Percentiles rank a stretch among this genome's conserved stretches.
Evolutionary conservation across 2,329 filamentous ascomycete species (phyloP).

Genomic region (Fusarium annulatum): DNA sequence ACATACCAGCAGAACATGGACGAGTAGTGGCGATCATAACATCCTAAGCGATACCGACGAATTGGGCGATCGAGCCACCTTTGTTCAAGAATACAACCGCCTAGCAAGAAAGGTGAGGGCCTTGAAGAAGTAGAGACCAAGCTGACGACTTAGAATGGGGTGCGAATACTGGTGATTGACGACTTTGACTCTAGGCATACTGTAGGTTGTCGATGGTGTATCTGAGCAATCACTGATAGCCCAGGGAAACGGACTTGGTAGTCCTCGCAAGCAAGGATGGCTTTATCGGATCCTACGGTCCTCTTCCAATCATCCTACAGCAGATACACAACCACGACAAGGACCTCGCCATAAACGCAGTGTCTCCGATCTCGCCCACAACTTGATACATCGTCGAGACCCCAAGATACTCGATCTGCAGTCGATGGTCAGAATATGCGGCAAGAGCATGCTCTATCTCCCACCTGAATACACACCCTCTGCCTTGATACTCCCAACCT

Average conservation of each 20-base stretch:
- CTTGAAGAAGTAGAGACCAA: neutral
- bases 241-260: constrained; percentile 35
- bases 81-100: constrained; percentile 69
- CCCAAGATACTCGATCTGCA: constrained; percentile 64
- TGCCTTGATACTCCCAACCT: constrained; percentile 70
- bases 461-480: constrained; percentile 68
- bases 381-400: constrained; percentile 58
- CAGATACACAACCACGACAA: constrained; percentile 15
- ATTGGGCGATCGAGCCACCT: constrained; percentile 59
- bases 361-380: constrained; percentile 65
- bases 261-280: constrained; percentile 52
- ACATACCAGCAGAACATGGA: constrained; percentile 66
- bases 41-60: constrained; percentile 62
- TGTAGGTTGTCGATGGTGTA: constrained; percentile 45
- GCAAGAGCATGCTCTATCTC: constrained; percentile 70
- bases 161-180: constrained; percentile 55
- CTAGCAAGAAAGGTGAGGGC: constrained; percentile 65
- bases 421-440: constrained; percentile 71
- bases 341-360: constrained; percentile 59
- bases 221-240: constrained; percentile 10
- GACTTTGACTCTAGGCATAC: constrained; percentile 48
- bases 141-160: constrained; percentile 59
- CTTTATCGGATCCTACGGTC: constrained; percentile 52
- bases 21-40: constrained; percentile 63
- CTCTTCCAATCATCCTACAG: constrained; percentile 28